These are phyloP conservation scores for Brassica juncea DNA, from an alignment of 345 rosid genomes.

Conservation along the genomic window DNA sequence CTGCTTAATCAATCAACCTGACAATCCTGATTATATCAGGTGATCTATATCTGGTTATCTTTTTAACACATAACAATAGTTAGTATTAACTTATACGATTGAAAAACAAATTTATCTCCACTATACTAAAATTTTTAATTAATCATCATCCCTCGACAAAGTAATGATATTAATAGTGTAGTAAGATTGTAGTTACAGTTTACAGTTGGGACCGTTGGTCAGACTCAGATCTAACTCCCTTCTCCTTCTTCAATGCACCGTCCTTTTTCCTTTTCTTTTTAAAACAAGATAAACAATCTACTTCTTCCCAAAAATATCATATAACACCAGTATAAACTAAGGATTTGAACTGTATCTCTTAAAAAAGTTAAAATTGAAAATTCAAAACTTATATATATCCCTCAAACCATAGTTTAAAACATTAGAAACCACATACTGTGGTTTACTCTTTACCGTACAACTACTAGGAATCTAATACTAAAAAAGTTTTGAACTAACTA, in stretches of 20 bases:
- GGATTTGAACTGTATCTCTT: not conserved
- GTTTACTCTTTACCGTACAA: not conserved
- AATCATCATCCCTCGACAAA: not conserved
- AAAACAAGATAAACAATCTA: not conserved
- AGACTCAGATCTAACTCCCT: constrained; percentile 16
- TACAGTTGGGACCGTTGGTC: constrained; percentile 41
- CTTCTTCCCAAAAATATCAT: not conserved
- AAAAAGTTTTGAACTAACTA: not conserved
- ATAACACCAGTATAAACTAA: not conserved
- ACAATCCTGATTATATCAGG: not conserved
- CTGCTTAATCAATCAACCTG: constrained; percentile 11
- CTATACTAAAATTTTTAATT: not conserved
- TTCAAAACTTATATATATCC: not conserved
- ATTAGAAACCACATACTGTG: not conserved
- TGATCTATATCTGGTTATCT: constrained; percentile 10
- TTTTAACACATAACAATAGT: not conserved
- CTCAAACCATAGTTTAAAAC: not conserved
- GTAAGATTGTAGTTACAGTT: constrained; percentile 20
- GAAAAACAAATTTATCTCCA: not conserved
- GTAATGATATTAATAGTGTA: not conserved
- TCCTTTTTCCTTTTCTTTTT: constrained; percentile 4
- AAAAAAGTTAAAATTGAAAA: not conserved
- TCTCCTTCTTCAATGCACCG: constrained; percentile 48
- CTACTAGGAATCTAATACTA: not conserved
- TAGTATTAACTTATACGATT: not conserved